Percentiles rank a stretch among this genome's conserved stretches.
Conservation (phyloP, 2,329 filamentous ascomycete species). For the Sporothrix variecibatus region DNA sequence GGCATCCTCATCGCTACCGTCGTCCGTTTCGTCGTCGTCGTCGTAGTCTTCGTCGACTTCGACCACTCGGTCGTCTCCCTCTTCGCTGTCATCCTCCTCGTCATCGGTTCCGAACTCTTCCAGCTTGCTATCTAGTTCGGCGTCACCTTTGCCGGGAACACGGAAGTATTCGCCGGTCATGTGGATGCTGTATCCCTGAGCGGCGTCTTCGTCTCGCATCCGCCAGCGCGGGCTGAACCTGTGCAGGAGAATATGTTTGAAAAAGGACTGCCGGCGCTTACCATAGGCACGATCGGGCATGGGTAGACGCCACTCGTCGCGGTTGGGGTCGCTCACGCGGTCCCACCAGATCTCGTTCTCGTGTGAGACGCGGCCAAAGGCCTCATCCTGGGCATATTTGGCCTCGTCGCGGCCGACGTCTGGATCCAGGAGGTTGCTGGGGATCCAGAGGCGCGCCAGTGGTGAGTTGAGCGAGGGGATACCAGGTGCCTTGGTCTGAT, state of each 20-base stretch:
- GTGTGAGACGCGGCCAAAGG: conserved; percentile 62
- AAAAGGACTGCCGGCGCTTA: conserved; percentile 57
- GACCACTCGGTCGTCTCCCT: not conserved
- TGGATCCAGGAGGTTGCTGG: conserved; percentile 49
- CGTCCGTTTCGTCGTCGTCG: not conserved
- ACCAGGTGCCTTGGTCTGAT: conserved; percentile 52
- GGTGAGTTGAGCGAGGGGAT: conserved; percentile 53
- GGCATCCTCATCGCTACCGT: conserved; percentile 32
- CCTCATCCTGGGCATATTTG: conserved; percentile 60
- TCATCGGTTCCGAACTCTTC: not conserved
- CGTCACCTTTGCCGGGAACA: conserved; percentile 38
- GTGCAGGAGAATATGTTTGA: conserved; percentile 60
- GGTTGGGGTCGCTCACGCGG: conserved; percentile 60
- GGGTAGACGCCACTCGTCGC: conserved; percentile 57
- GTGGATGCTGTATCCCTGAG: conserved; percentile 27
- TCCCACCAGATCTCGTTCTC: conserved; percentile 69
- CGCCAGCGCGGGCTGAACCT: conserved; percentile 53
- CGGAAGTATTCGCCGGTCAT: conserved; percentile 41
- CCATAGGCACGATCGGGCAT: conserved; percentile 65
- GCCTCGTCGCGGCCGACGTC: conserved; percentile 55
- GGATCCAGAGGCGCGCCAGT: conserved; percentile 59
- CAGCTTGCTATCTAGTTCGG: conserved; percentile 36
- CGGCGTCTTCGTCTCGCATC: conserved; percentile 43
- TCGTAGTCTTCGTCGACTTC: conserved; percentile 17
- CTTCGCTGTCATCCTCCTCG: conserved; percentile 9